These are phyloP conservation scores for Phialemonium atrogriseum DNA, from an alignment of 2,329 filamentous ascomycete species.

Conservation along the genomic window DNA sequence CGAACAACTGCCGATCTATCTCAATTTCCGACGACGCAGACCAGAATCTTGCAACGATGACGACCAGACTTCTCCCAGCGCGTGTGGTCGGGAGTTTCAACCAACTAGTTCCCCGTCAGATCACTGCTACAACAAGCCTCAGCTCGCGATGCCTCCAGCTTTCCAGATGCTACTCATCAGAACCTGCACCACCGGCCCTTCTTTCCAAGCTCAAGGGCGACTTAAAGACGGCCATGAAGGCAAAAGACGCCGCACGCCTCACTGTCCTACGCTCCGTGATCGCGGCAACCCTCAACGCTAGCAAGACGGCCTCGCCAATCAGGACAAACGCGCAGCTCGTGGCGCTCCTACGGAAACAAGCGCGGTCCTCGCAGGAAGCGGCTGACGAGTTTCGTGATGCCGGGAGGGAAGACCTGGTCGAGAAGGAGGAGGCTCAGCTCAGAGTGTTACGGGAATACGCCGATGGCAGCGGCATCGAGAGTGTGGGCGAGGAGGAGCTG, in stretches of 20 bases:
- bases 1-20: too few species aligned
- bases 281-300: slow-evolving; percentile 64
- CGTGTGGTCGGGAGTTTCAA: too few species aligned
- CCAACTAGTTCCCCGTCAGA: too few species aligned
- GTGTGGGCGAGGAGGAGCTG: slow-evolving; percentile 51
- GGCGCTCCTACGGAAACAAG: slow-evolving; percentile 56
- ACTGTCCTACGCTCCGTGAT: slow-evolving; percentile 61
- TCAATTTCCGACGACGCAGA: too few species aligned
- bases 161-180: slow-evolving; percentile 21
- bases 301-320: slow-evolving; percentile 64
- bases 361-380: slow-evolving; percentile 48
- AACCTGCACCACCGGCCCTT: slow-evolving; percentile 34
- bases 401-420: slow-evolving; percentile 58
- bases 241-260: slow-evolving; percentile 56
- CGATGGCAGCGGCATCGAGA: slow-evolving; percentile 48
- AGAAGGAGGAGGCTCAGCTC: slow-evolving; percentile 61
- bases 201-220: slow-evolving; percentile 49
- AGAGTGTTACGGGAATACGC: slow-evolving; percentile 59
- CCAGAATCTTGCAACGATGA: too few species aligned
- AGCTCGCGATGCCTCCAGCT: slow-evolving; percentile 9
- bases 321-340: slow-evolving; percentile 62
- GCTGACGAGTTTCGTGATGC: slow-evolving; percentile 55
- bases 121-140: too few species aligned
- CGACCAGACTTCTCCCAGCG: too few species aligned
- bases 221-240: slow-evolving; percentile 58